Evolutionary conservation across 1,284 basidiomycete genomes (phyloP).

Genomic region (Thelephora terrestris): DNA sequence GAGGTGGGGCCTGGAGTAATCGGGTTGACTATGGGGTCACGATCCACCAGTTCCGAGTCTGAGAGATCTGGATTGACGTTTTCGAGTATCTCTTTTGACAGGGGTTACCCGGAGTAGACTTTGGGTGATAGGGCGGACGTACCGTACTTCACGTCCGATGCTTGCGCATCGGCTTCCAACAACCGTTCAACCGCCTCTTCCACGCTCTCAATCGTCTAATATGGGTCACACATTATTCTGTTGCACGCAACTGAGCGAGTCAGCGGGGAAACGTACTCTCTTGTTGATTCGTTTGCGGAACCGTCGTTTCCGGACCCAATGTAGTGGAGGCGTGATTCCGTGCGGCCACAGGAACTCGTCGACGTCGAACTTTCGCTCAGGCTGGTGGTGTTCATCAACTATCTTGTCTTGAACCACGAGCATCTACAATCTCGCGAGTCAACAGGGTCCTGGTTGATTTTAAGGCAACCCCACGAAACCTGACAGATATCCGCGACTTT

Average conservation of each 20-base stretch:
- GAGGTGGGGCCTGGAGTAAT: slow-evolving; percentile 52
- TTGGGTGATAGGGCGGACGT: slow-evolving; percentile 11
- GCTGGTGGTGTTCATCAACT: slow-evolving; percentile 52
- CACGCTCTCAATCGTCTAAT: slow-evolving; percentile 88
- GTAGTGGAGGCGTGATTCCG: slow-evolving; percentile 90
- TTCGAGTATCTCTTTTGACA: slow-evolving; percentile 58
- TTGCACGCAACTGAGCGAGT: neutral
- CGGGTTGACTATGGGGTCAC: slow-evolving; percentile 49
- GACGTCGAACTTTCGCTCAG: slow-evolving; percentile 67
- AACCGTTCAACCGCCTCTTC: slow-evolving; percentile 94
- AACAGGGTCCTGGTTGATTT: slow-evolving; percentile 8
- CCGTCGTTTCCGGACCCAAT: slow-evolving; percentile 85
- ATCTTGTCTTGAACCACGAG: slow-evolving; percentile 77
- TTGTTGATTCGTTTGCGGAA: slow-evolving; percentile 88
- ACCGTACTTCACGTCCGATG: slow-evolving; percentile 75
- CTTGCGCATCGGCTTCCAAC: slow-evolving; percentile 77
- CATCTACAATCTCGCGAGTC: slow-evolving; percentile 45
- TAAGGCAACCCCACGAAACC: slow-evolving; percentile 30
- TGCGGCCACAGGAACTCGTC: slow-evolving; percentile 98
- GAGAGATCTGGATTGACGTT: slow-evolving; percentile 83
- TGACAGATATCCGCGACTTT: slow-evolving; percentile 98
- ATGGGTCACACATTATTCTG: neutral
- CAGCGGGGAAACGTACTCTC: slow-evolving; percentile 36
- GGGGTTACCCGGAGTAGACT: neutral
- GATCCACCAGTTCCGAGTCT: slow-evolving; percentile 76